A percentile compares a stretch with the other conserved stretches of the same genome.
These are phyloP conservation scores for Scorias spongiosa DNA, from an alignment of 2,329 filamentous ascomycete species.

Conservation along the genomic window DNA sequence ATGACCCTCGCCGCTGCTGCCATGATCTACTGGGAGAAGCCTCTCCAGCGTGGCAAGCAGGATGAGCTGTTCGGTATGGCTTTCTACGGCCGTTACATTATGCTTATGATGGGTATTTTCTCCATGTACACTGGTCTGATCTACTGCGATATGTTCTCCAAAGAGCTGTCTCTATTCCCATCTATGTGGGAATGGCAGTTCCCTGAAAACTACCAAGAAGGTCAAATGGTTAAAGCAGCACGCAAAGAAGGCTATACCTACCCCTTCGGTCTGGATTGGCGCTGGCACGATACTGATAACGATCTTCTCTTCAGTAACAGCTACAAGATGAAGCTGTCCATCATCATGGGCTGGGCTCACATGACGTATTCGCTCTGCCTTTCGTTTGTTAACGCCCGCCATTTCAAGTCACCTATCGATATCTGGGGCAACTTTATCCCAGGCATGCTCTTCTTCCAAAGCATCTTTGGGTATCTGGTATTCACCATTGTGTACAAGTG, in stretches of 20 bases:
- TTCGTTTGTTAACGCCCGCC: constrained; percentile 79
- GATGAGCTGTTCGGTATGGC: constrained; percentile 98
- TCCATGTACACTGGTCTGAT: constrained; percentile 94
- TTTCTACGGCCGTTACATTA: constrained; percentile 97
- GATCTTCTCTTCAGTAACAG: constrained; percentile 92
- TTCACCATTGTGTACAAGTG: constrained; percentile 95
- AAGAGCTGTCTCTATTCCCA: constrained; percentile 73
- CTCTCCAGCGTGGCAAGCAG: constrained; percentile 67
- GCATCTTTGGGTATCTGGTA: constrained; percentile 93
- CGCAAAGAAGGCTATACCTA: constrained; percentile 65
- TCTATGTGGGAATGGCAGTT: constrained; percentile 83
- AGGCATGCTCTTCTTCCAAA: constrained; percentile 98
- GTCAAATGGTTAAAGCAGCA: constrained; percentile 40
- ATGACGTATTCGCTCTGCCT: constrained; percentile 98
- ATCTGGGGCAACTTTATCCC: constrained; percentile 96
- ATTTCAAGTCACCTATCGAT: constrained; percentile 90
- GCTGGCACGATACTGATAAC: constrained; percentile 93
- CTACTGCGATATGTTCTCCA: constrained; percentile 96
- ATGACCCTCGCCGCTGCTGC: constrained; percentile 71
- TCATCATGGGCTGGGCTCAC: constrained; percentile 90
- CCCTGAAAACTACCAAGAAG: constrained; percentile 34
- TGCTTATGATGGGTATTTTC: constrained; percentile 93
- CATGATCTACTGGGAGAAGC: constrained; percentile 96
- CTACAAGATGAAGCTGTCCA: constrained; percentile 99
- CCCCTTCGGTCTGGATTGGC: constrained; percentile 89